A percentile compares a stretch with the other conserved stretches of the same genome.
Evolutionary conservation across 2,329 filamentous ascomycete genomes (phyloP).

Genomic region (Botrytis squamosa): DNA sequence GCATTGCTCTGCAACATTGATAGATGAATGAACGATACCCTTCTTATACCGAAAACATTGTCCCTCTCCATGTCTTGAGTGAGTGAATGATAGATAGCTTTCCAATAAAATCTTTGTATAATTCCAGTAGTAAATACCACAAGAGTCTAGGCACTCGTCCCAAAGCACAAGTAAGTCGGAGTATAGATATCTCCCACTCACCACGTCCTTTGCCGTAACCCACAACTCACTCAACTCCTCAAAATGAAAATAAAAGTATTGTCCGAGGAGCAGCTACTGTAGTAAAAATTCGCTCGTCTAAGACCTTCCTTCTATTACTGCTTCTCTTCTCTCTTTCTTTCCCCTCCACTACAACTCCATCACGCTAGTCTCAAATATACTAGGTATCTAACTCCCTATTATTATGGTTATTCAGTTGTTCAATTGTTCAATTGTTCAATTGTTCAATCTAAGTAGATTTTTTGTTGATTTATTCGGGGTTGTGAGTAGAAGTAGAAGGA

Average conservation of each 20-base stretch:
- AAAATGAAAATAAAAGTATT: neutral
- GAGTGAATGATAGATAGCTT: neutral
- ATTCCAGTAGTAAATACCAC: neutral
- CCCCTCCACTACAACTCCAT: neutral
- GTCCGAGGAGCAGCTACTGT: neutral
- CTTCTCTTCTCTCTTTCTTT: neutral
- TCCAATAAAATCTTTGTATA: neutral
- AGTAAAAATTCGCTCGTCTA: neutral
- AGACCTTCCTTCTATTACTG: too few relatives aligned
- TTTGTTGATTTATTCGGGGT: neutral
- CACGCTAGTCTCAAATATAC: neutral
- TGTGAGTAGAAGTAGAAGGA: too few relatives aligned
- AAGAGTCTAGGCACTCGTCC: neutral
- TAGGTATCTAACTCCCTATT: neutral
- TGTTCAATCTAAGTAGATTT: neutral
- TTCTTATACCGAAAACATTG: too few relatives aligned
- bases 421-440: neutral
- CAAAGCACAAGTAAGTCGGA: neutral
- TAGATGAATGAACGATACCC: constrained; percentile 17
- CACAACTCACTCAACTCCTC: neutral
- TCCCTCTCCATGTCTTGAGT: neutral
- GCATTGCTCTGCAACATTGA: neutral
- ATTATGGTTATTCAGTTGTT: neutral
- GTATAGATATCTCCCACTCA: neutral
- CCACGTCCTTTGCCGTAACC: neutral